A percentile compares a stretch with the other conserved stretches of the same genome.
phyloP scores from a whole-genome alignment of 2,329 filamentous ascomycete species.

The Claviceps pazoutovae region DNA sequence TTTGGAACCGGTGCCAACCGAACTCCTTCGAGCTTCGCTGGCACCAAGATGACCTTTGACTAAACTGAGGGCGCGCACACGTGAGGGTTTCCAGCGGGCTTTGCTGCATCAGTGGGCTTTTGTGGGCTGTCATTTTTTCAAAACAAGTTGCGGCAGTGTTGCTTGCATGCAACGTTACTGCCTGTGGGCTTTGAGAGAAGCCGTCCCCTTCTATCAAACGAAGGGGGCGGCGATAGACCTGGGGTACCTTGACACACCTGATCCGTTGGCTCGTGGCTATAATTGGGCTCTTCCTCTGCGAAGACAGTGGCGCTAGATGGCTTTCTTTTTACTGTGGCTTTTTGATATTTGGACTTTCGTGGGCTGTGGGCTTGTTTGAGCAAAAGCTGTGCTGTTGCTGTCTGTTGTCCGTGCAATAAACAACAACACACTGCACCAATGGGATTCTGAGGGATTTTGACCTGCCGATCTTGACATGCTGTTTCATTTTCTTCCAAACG shows the following conservation, averaged over 20 bases:
- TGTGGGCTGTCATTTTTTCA: constrained; percentile 40
- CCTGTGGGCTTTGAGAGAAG: constrained; percentile 41
- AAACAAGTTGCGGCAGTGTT: constrained; percentile 23
- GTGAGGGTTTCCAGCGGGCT: constrained; percentile 31
- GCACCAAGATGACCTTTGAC: constrained; percentile 65
- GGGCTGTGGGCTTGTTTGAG: constrained; percentile 8
- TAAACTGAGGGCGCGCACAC: constrained; percentile 20
- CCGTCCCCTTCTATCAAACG: constrained; percentile 27
- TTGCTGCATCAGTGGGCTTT: constrained; percentile 28
- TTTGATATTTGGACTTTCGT: constrained; percentile 14
- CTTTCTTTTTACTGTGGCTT: constrained; percentile 17
- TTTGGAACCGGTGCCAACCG: constrained; percentile 37
- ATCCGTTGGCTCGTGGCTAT: constrained; percentile 25
- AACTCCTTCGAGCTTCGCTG: constrained; percentile 34
- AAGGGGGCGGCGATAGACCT: constrained; percentile 37
- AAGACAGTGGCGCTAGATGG: constrained; percentile 12
- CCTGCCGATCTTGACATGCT: constrained; percentile 13
- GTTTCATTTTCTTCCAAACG: background rate
- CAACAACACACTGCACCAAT: constrained; percentile 13
- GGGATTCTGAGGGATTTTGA: constrained; percentile 28
- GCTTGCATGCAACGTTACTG: constrained; percentile 4
- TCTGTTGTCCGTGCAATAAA: too few relatives aligned
- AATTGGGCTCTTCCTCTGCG: constrained; percentile 3
- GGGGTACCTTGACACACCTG: constrained; percentile 35
- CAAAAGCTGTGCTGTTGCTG: too few relatives aligned